Percentiles rank a stretch among this genome's conserved stretches.
phyloP scores from a whole-genome alignment of 1,139 yeast species.

The Magnusiomyces tetraspermus region DNA sequence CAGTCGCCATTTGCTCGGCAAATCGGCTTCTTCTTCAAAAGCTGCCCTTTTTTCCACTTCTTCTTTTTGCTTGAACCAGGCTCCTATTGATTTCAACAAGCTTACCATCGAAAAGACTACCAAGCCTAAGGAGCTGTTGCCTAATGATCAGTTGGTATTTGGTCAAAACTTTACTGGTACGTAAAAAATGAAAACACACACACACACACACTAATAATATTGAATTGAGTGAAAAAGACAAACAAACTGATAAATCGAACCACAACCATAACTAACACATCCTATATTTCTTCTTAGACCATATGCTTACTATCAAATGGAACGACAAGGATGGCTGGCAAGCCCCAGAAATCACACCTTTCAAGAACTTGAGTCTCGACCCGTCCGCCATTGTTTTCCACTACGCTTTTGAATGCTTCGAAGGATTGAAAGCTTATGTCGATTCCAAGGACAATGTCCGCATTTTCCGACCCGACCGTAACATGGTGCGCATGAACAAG shows the following conservation, averaged over 20 bases:
- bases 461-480: constrained; percentile 82
- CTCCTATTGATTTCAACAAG: constrained; percentile 54
- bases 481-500: constrained; percentile 83
- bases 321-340: constrained; percentile 71
- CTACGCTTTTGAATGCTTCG: constrained; percentile 90
- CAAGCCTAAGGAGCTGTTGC: constrained; percentile 54
- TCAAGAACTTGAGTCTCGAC: constrained; percentile 63
- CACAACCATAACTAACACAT: not conserved
- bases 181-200: too few species aligned
- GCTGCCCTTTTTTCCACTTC: not conserved
- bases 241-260: too few species aligned
- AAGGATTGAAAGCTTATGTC: constrained; percentile 91
- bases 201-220: too few species aligned
- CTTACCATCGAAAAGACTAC: constrained; percentile 48
- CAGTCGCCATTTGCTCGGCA: not conserved
- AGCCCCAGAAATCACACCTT: constrained; percentile 75
- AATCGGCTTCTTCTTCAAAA: not conserved
- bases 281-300: constrained; percentile 35
- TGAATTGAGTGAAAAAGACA: too few species aligned
- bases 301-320: constrained; percentile 88
- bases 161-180: constrained; percentile 66
- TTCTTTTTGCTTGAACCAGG: constrained; percentile 1
- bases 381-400: constrained; percentile 89
- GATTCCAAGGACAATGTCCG: constrained; percentile 52
- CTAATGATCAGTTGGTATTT: constrained; percentile 70